Base-by-base conservation (phyloP, 129 eudicot genomes). In the Ambrosia trifida region DNA sequence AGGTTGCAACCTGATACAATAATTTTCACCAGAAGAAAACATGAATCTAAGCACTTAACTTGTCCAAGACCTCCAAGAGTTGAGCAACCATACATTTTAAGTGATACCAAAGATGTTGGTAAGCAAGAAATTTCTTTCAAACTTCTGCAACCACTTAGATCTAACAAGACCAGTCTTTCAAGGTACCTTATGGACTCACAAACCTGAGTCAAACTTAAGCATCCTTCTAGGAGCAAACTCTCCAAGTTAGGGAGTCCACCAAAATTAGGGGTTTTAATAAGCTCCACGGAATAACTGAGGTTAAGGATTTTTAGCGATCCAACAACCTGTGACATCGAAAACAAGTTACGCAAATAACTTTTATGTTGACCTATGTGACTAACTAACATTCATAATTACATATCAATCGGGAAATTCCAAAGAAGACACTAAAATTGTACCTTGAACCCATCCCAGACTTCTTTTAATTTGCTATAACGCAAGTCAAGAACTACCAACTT, bases 31-130 rank as follows among this genome's bases (percentile, higher is more conserved):
- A 66, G 20, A 20, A 5, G 19, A 24, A 41, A 65, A 41, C 20
- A 8, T 66, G 40, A 11, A 45, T 45, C 18, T 12, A 66, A 20
- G 56, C 38, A 19, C 41, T 43, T 18, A 66, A 45, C 40, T 2
- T 8, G 7, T 46, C 12, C 38, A 12, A 44, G 19, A 66, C 20
- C 41, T 66, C 57, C 57, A 66, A 44, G 56, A 19, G 20, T 66
- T 66, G 56, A 10, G 56, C 70, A 66, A 66, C 17, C 36, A 28
- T 35, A 11, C 71, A 66, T 66, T 13, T 44, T 11, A 66, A 66
- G 24, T 11, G 41, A 66, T 24, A 44, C 57, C 7, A 66, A 4
- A 8, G 71, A 44, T 30, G 5, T 45, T 5, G 71, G 57, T 13
- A 66, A 24, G 56, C 41, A 45, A 43, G 70, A 19, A 66, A 66